phyloP scores from a whole-genome alignment of 352 stramenopile genomes.

The Phytophthora ohioensis region DNA sequence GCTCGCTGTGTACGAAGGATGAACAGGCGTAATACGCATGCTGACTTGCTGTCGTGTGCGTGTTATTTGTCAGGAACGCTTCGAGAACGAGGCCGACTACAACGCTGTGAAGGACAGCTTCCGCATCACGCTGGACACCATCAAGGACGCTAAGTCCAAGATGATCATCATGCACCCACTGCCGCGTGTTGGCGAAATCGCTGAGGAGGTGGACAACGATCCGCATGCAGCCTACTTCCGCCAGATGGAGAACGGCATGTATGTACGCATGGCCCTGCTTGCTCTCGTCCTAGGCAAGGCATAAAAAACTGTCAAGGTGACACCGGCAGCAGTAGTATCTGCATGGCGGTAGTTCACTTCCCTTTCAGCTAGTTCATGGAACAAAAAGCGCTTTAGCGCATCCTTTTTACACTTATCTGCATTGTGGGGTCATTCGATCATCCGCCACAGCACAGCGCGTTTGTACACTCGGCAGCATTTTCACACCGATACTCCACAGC shows the following conservation, averaged over 20 bases:
- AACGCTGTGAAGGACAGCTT: slow-evolving; percentile 94
- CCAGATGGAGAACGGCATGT: slow-evolving; percentile 99
- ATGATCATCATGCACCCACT: slow-evolving; percentile 99
- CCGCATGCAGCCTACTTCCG: slow-evolving; percentile 97
- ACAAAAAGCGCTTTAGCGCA: slow-evolving; percentile 16
- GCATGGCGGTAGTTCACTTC: slow-evolving; percentile 4
- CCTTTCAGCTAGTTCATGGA: slow-evolving; percentile 29
- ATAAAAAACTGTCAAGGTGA: slow-evolving; percentile 40
- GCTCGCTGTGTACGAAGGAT: background rate
- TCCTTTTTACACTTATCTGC: slow-evolving; percentile 28
- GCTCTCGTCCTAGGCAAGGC: slow-evolving; percentile 91
- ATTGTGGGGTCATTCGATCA: slow-evolving; percentile 6
- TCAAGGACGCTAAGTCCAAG: slow-evolving; percentile 87
- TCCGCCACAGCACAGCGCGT: slow-evolving; percentile 46
- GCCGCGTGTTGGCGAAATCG: slow-evolving; percentile 97
- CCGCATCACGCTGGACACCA: slow-evolving; percentile 71
- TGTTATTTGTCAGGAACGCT: slow-evolving; percentile 88
- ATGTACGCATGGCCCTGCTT: slow-evolving; percentile 98
- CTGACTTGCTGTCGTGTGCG: background rate
- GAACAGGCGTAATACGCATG: slow-evolving; percentile 1
- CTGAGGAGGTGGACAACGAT: slow-evolving; percentile 96
- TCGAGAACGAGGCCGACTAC: slow-evolving; percentile 95
- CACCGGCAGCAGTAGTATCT: slow-evolving; percentile 3
- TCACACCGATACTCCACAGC: slow-evolving; percentile 72
- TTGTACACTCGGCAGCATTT: slow-evolving; percentile 46